Base-by-base conservation (phyloP, 805 yeast genomes). In the Hagleromyces aurorensis region DNA sequence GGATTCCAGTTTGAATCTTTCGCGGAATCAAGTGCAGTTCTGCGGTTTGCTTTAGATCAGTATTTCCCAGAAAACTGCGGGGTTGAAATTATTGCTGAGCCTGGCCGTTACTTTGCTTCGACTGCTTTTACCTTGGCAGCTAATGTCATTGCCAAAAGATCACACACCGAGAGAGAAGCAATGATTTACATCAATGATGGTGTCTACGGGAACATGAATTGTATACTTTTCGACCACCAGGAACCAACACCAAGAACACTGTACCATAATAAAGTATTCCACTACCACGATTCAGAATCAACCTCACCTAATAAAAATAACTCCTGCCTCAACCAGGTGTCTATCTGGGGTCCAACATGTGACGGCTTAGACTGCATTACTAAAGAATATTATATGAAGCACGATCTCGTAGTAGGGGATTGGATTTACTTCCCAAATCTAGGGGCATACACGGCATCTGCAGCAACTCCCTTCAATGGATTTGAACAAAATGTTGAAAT, bases 331-430 rank as follows among this genome's bases (percentile, higher is more conserved):
- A 47, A 55, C 40, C 55, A 55, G 24, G 78, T 70, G 30, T 82
- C 94, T 3, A 69, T 91, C 37, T 89, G 98, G 98, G 98, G 98
- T 5, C 98, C 97, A 25, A 89, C 97, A 12, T 89, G 98, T 62
- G 98, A 89, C 59, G 96, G 96, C 3, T 66, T 89, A 40, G 98
- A 89, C 57, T 80, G 94, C 55, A 73, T 89, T 34, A 55, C 80
- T 12, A 55, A 64, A 26, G 64, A 62, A 20, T 62, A 73, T 36
- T 45, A 43, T 19, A 64, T 89, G 47, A 65, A 76, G 12, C 65
- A 69, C 32, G 73, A 75, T 21, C 75, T 85, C 24, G 63, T 65
- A 13, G 78, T 81, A 23, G 97, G 96, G 6, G 97, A 89, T 55
- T 89, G 97, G 97, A 53, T 89, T 34, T 84, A 76, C 57, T 87